Percentiles rank a stretch among this genome's conserved stretches.
Evolutionary conservation across 345 rosid genomes (phyloP).

Genomic region (Streptanthus diversifolius): DNA sequence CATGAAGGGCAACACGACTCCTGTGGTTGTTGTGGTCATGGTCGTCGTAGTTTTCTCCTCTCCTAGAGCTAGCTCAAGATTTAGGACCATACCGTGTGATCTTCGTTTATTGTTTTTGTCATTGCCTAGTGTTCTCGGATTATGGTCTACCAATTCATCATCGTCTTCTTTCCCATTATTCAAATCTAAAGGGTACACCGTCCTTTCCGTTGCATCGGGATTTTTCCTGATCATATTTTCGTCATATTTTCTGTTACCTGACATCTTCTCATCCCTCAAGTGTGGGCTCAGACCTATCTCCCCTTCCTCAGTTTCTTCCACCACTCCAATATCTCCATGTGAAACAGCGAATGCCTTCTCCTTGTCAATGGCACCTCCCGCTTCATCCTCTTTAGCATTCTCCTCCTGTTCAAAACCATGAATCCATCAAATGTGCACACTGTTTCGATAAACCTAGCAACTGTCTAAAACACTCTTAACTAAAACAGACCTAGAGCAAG

Average conservation of each 20-base stretch:
- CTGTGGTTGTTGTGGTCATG: slow-evolving; percentile 20
- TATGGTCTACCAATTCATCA: slow-evolving; percentile 35
- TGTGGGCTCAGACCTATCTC: slow-evolving; percentile 29
- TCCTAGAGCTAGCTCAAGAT: slow-evolving; percentile 80
- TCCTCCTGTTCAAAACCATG: slow-evolving; percentile 45
- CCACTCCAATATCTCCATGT: slow-evolving; percentile 18
- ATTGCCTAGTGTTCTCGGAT: slow-evolving; percentile 36
- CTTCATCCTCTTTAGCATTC: slow-evolving; percentile 17
- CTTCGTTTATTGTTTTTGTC: slow-evolving; percentile 22
- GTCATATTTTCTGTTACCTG: slow-evolving; percentile 27
- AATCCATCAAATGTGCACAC: background rate
- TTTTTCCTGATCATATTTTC: slow-evolving; percentile 39
- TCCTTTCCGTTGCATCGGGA: slow-evolving; percentile 50
- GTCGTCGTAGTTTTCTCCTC: slow-evolving; percentile 43
- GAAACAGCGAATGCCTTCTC: no score
- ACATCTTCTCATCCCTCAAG: slow-evolving; percentile 28
- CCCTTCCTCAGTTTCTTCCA: slow-evolving; percentile 34
- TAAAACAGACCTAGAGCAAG: background rate
- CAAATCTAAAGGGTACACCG: slow-evolving; percentile 63
- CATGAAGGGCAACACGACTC: slow-evolving; percentile 50
- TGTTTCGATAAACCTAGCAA: slow-evolving; percentile 1
- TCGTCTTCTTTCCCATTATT: slow-evolving; percentile 37
- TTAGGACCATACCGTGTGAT: slow-evolving; percentile 45
- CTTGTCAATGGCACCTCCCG: background rate
- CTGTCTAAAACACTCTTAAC: background rate